Conservation (phyloP, 352 stramenopile species). For the Globisporangium yorkense region DNA sequence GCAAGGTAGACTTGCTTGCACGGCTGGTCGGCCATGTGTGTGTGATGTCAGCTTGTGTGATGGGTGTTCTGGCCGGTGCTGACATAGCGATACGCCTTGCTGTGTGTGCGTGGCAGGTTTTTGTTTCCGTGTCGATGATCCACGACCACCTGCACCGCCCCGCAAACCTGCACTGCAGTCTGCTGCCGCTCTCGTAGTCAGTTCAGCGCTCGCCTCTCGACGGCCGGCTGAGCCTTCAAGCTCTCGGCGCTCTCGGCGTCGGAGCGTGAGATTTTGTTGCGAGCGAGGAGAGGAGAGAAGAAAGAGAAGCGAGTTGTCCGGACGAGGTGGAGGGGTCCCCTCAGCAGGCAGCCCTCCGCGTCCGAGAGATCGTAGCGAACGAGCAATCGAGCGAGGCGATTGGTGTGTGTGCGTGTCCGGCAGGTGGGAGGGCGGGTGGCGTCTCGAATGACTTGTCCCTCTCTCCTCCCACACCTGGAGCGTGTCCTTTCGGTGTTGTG, state of each 20-base stretch:
- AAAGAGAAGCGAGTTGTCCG: neutral
- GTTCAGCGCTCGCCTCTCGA: too few species aligned
- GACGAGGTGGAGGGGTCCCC: neutral
- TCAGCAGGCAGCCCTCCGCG: constrained; percentile 3
- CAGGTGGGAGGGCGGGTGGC: neutral
- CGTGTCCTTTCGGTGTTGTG: constrained; percentile 1
- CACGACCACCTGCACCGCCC: constrained; percentile 71
- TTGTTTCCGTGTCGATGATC: constrained; percentile 82
- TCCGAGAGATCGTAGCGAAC: neutral
- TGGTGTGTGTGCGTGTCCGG: constrained; percentile 6
- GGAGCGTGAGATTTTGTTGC: neutral
- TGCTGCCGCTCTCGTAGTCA: constrained; percentile 63
- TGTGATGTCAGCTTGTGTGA: neutral
- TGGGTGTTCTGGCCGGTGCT: neutral
- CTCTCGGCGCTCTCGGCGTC: too few species aligned
- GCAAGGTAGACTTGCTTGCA: constrained; percentile 42
- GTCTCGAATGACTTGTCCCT: neutral
- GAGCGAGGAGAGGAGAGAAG: neutral
- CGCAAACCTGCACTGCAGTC: constrained; percentile 73
- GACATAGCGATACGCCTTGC: neutral
- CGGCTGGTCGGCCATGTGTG: neutral
- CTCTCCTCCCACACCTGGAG: neutral
- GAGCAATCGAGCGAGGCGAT: neutral
- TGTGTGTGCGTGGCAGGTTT: constrained; percentile 29
- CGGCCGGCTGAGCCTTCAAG: too few species aligned